These are phyloP conservation scores for Blastosporella zonata DNA, from an alignment of 1,284 basidiomycete genomes.

Conservation along the genomic window DNA sequence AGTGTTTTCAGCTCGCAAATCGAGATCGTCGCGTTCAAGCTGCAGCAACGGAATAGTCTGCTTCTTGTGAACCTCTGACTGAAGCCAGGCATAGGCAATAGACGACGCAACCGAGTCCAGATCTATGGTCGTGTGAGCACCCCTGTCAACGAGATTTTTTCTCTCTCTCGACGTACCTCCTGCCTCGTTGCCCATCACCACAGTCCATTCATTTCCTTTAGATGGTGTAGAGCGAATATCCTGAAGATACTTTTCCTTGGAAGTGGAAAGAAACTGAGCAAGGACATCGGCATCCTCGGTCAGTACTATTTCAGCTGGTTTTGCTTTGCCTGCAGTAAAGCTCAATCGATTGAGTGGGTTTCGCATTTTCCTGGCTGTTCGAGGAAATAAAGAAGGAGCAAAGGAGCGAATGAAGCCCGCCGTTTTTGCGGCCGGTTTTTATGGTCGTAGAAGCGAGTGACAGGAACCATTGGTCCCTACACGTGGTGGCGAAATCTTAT, in stretches of 20 bases:
- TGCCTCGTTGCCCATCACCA: slow-evolving; percentile 91
- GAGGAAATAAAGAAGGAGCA: not conserved
- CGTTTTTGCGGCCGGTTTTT: slow-evolving; percentile 6
- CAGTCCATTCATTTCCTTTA: slow-evolving; percentile 63
- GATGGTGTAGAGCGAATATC: slow-evolving; percentile 30
- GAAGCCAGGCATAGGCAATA: slow-evolving; percentile 78
- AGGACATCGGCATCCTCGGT: slow-evolving; percentile 25
- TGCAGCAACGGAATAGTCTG: slow-evolving; percentile 75
- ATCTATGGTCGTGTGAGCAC: slow-evolving; percentile 48
- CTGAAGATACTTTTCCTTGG: slow-evolving; percentile 39
- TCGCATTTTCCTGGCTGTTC: slow-evolving; percentile 18
- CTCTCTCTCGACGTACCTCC: slow-evolving; percentile 58
- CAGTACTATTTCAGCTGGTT: slow-evolving; percentile 18
- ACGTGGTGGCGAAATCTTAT: not conserved
- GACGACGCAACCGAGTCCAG: slow-evolving; percentile 85
- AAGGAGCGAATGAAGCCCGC: slow-evolving; percentile 7
- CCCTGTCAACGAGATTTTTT: slow-evolving; percentile 8
- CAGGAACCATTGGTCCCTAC: slow-evolving; percentile 4
- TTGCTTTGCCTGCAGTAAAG: slow-evolving; percentile 25
- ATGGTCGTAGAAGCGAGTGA: slow-evolving; percentile 3
- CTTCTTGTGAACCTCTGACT: slow-evolving; percentile 44
- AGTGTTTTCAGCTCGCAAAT: slow-evolving; percentile 84
- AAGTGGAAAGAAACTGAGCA: slow-evolving; percentile 34
- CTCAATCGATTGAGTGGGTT: slow-evolving; percentile 29
- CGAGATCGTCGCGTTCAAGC: slow-evolving; percentile 66